A percentile compares a stretch with the other conserved stretches of the same genome.
These are phyloP conservation scores for Metarhizium rileyi DNA, from an alignment of 2,329 filamentous ascomycete species.

Conservation along the genomic window DNA sequence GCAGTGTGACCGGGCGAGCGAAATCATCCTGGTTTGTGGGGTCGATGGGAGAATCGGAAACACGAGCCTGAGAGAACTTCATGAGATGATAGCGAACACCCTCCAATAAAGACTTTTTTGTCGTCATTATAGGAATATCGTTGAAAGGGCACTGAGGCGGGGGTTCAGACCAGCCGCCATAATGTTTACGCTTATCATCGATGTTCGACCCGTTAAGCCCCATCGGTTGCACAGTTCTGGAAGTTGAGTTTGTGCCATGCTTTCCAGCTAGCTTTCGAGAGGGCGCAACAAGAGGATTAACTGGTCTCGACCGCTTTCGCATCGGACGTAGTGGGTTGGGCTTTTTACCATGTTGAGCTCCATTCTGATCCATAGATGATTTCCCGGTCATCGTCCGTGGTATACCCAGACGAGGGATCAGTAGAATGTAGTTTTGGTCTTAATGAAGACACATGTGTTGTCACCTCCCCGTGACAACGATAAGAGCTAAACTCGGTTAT, in stretches of 20 bases:
- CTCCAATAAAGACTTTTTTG: slow-evolving; percentile 69
- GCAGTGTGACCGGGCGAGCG: slow-evolving; percentile 75
- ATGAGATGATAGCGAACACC: slow-evolving; percentile 82
- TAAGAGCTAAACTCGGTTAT: no score
- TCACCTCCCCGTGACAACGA: neutral
- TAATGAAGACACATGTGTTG: neutral
- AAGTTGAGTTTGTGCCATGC: slow-evolving; percentile 11
- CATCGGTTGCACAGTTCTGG: slow-evolving; percentile 12
- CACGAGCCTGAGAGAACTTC: slow-evolving; percentile 57
- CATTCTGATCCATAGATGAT: slow-evolving; percentile 26
- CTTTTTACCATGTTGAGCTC: slow-evolving; percentile 19
- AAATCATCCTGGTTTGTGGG: slow-evolving; percentile 66
- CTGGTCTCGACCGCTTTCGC: slow-evolving; percentile 29
- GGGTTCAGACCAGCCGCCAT: slow-evolving; percentile 50
- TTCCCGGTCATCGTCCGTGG: slow-evolving; percentile 33
- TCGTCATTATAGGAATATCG: slow-evolving; percentile 64
- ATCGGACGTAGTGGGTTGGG: slow-evolving; percentile 30
- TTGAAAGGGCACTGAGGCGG: slow-evolving; percentile 37
- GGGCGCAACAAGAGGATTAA: slow-evolving; percentile 55
- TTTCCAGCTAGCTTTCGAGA: slow-evolving; percentile 34
- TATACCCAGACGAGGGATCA: neutral
- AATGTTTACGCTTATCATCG: slow-evolving; percentile 33
- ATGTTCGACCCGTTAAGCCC: slow-evolving; percentile 24
- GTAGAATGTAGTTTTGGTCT: neutral
- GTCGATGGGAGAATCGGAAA: slow-evolving; percentile 53